These are phyloP conservation scores for Podospora pseudoanserina DNA, from an alignment of 495 filamentous ascomycete species.

Conservation along the genomic window DNA sequence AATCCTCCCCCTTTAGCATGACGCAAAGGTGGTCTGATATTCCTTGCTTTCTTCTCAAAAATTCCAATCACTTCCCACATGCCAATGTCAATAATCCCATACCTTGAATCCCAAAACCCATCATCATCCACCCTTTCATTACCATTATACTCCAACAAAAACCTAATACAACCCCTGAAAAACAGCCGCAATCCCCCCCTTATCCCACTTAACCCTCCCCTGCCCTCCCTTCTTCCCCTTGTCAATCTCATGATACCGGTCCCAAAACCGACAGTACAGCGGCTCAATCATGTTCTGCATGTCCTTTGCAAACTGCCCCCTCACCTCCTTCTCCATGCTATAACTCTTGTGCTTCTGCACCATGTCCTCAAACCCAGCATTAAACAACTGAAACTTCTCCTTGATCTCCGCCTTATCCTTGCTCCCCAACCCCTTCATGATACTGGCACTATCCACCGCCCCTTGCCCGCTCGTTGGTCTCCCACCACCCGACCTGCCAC, in stretches of 20 bases:
- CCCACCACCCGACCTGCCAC: slow-evolving; percentile 16
- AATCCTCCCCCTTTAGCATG: background rate
- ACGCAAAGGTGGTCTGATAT: slow-evolving; percentile 6
- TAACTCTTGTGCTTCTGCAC: slow-evolving; percentile 72
- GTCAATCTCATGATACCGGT: slow-evolving; percentile 92
- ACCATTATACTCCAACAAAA: background rate
- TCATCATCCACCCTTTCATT: background rate
- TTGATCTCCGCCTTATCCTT: slow-evolving; percentile 96
- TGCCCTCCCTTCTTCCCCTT: slow-evolving; percentile 93
- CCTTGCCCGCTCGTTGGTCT: slow-evolving; percentile 65
- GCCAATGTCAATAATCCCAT: background rate
- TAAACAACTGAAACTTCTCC: slow-evolving; percentile 88
- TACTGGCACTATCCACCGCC: slow-evolving; percentile 67
- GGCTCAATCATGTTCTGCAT: slow-evolving; percentile 88
- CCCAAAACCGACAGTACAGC: slow-evolving; percentile 91
- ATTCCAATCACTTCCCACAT: background rate
- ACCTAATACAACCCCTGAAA: slow-evolving; percentile 47
- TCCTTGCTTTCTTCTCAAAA: background rate
- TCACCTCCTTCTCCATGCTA: slow-evolving; percentile 85
- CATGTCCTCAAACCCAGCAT: slow-evolving; percentile 83
- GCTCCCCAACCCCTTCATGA: slow-evolving; percentile 74
- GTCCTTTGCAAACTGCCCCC: slow-evolving; percentile 70
- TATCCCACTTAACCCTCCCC: slow-evolving; percentile 97
- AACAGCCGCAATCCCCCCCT: slow-evolving; percentile 57
- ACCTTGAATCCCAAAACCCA: background rate